Evolutionary conservation across 1,139 yeast species (phyloP), one percentile per base, ranked within the genome.

Genomic region (Sugiyamaella japonica): DNA sequence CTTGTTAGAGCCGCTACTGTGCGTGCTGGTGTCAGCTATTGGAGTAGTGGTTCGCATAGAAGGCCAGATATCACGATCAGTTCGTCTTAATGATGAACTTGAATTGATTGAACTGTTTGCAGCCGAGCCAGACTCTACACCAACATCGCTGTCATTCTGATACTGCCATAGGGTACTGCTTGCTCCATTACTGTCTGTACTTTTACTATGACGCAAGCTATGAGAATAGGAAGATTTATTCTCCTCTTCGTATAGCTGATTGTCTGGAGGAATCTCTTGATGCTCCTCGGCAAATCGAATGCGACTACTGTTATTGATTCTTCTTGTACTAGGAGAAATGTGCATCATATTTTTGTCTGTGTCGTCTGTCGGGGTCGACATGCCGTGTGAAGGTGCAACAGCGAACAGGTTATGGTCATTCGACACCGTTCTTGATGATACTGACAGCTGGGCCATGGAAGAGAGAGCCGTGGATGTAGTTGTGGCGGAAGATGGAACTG

Each of bases 201-300:
- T 48, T 31, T 48, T 48, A 13, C 34, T 23, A 25, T 34, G 45
- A 17, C 51, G 51, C 12, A 39, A 23, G n/a, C 23, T 38, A 17
- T 17, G 43, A 16, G 20, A 23, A 25, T 32, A 45, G 12, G 49
- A 53, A 16, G 48, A 20, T 20, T 20, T 20, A 20, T 20, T 20
- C 25, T 20, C 25, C 6, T 3, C 16, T 3, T n/a, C 45, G 46
- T 28, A 29, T 40, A 23, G 37, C 10, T 48, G 44, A 15, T 13
- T 16, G 4, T 43, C 43, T 7, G 50, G 55, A 3, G 60, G 56
- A 10, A 58, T 58, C 25, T 59, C 61, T 38, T 58, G 56, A 36
- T 59, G 53, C n/a, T 59, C 58, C 4, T 42, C 48, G 1, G 61
- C 62, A 54, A 58, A 59, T 28, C 61, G 13, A n/a, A 59, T 59